A percentile compares a stretch with the other conserved stretches of the same genome.
Evolutionary conservation across 1,284 basidiomycete species (phyloP).

Genomic region (Veloporphyrellus conicus): DNA sequence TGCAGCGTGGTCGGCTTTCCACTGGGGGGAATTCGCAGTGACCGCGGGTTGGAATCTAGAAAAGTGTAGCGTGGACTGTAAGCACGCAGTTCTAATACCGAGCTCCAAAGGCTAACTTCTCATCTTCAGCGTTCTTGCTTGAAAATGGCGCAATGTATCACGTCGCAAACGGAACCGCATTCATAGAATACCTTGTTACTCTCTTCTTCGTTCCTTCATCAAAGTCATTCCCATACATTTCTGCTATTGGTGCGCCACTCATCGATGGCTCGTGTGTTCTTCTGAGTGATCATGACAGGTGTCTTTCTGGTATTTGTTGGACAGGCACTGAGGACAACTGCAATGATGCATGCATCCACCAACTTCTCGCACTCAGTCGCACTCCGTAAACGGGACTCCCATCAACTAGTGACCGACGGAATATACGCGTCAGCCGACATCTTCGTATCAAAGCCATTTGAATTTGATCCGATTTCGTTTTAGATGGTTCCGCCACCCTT

Average conservation of each 20-base stretch:
- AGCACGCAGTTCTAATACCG: too few relatives aligned
- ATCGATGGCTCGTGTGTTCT: not conserved
- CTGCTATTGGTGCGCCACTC: conserved; percentile 50
- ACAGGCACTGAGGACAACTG: conserved; percentile 77
- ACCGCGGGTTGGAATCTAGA: conserved; percentile 94
- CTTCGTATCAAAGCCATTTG: not conserved
- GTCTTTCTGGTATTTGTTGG: conserved; percentile 62
- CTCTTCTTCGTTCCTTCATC: conserved; percentile 61
- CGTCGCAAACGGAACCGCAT: conserved; percentile 74
- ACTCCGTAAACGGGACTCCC: conserved; percentile 64
- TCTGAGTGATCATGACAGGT: conserved; percentile 41
- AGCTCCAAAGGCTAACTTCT: too few relatives aligned
- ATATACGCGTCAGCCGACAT: conserved; percentile 70
- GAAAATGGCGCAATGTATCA: conserved; percentile 89
- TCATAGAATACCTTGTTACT: conserved; percentile 77
- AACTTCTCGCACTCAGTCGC: conserved; percentile 93
- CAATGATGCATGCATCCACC: conserved; percentile 93
- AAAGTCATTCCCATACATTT: conserved; percentile 54
- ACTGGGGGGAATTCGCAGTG: conserved; percentile 92
- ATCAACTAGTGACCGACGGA: conserved; percentile 81
- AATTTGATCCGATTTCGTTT: conserved; percentile 2
- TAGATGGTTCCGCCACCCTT: conserved; percentile 91
- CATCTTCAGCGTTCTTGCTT: conserved; percentile 84
- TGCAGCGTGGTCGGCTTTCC: conserved; percentile 80
- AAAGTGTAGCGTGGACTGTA: conserved; percentile 91